Conservation (phyloP, 768 basidiomycete genomes). For the Tylopilus sp. region DNA sequence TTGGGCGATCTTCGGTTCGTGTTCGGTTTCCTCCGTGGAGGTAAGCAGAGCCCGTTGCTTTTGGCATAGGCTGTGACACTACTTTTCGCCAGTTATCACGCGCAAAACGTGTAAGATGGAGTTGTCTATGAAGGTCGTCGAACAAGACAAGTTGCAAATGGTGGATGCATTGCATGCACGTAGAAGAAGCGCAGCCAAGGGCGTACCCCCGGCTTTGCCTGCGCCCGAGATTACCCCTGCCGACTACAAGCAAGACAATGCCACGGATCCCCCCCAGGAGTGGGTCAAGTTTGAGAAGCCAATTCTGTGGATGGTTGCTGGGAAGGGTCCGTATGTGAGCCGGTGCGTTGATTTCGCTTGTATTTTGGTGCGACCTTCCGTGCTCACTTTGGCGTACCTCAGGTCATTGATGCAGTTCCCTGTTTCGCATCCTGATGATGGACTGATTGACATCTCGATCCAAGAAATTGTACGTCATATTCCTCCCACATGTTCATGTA, state of each 20-base stretch:
- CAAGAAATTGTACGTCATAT: conserved; percentile 53
- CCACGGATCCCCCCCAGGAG: conserved; percentile 42
- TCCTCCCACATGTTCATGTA: background rate
- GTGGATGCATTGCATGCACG: conserved; percentile 44
- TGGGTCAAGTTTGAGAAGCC: conserved; percentile 73
- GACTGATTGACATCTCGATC: conserved; percentile 66
- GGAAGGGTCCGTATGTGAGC: conserved; percentile 74
- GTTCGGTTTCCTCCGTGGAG: conserved; percentile 64
- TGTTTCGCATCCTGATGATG: conserved; percentile 75
- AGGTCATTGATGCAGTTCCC: conserved; percentile 84
- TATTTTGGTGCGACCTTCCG: background rate
- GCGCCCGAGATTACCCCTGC: conserved; percentile 8
- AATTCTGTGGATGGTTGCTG: conserved; percentile 67
- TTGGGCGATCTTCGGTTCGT: conserved; percentile 83
- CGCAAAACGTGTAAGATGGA: conserved; percentile 66
- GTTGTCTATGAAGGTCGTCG: conserved; percentile 65
- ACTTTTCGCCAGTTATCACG: conserved; percentile 44
- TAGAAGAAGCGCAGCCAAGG: conserved; percentile 23
- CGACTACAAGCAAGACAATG: conserved; percentile 14
- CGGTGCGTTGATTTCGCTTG: conserved; percentile 37
- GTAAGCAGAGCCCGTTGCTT: conserved; percentile 36
- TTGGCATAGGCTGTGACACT: background rate
- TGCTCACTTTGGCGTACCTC: background rate
- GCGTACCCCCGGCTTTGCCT: conserved; percentile 6
- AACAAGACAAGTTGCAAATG: conserved; percentile 73